Evolutionary conservation across 345 rosid species (phyloP).

Genomic region (Arabis alpina): DNA sequence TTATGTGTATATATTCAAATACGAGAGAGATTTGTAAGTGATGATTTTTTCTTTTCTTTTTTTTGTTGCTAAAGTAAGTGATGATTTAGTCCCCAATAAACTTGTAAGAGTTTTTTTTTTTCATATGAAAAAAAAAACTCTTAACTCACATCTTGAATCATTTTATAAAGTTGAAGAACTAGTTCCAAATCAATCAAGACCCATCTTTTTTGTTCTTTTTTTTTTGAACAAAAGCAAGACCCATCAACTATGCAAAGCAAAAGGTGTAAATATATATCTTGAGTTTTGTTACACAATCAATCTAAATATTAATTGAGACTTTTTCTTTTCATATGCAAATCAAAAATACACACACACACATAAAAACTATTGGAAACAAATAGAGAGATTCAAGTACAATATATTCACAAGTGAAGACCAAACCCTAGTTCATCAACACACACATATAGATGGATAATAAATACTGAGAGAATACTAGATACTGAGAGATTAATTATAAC

Average conservation of each 20-base stretch:
- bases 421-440: conserved; percentile 22
- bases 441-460: not conserved
- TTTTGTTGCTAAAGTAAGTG: too few species aligned
- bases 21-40: not conserved
- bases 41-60: not conserved
- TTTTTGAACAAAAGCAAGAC: too few species aligned
- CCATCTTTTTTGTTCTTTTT: too few species aligned
- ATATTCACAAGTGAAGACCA: not conserved
- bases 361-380: not conserved
- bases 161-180: too few species aligned
- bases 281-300: too few species aligned
- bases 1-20: not conserved
- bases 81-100: not conserved
- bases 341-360: too few species aligned
- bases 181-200: too few species aligned
- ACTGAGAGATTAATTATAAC: not conserved
- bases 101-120: not conserved
- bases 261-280: too few species aligned
- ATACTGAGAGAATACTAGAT: not conserved
- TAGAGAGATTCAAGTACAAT: not conserved
- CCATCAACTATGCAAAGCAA: too few species aligned
- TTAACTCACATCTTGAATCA: not conserved
- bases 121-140: not conserved
- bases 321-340: too few species aligned
- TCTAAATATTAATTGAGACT: too few species aligned